Percentiles rank a stretch among this genome's conserved stretches.
Conservation (phyloP, 192 early-diverging fungal species). For the Phycomyces blakesleeanus region DNA sequence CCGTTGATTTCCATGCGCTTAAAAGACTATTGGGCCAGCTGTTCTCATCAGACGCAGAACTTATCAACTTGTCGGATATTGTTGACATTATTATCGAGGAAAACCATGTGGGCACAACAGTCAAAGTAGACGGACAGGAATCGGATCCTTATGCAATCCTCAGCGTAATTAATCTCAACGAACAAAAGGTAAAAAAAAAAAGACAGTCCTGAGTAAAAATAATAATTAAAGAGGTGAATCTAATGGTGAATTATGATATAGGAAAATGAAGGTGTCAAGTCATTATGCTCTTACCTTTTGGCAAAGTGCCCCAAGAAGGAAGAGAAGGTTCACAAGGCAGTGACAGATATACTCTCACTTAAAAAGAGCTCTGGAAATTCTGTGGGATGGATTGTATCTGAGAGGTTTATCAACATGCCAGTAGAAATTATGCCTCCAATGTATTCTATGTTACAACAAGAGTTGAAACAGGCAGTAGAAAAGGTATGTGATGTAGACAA, state of each 20-base stretch:
- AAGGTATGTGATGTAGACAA: no score
- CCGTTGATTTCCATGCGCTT: constrained; percentile 86
- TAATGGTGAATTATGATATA: constrained; percentile 8
- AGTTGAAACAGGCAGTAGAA: constrained; percentile 69
- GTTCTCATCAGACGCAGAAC: constrained; percentile 77
- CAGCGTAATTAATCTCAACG: constrained; percentile 69
- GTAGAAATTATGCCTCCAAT: constrained; percentile 87
- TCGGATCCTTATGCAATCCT: constrained; percentile 87
- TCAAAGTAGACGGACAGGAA: constrained; percentile 80
- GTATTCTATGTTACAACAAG: constrained; percentile 85
- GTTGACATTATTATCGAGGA: constrained; percentile 79
- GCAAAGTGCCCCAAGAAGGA: constrained; percentile 54
- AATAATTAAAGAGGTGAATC: no score
- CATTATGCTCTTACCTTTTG: constrained; percentile 60
- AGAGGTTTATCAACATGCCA: constrained; percentile 95
- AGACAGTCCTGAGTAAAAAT: no score
- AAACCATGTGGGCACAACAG: constrained; percentile 75
- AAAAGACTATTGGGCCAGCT: constrained; percentile 80
- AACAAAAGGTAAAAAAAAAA: constrained; percentile 44
- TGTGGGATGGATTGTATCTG: constrained; percentile 74
- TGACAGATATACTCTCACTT: constrained; percentile 33
- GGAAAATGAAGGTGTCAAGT: constrained; percentile 45
- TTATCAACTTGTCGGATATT: constrained; percentile 72
- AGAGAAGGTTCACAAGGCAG: constrained; percentile 34
- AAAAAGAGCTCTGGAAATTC: constrained; percentile 24